These are phyloP conservation scores for Immersiporthe knoxdaviesiana DNA, from an alignment of 2,329 filamentous ascomycete species.

Conservation along the genomic window DNA sequence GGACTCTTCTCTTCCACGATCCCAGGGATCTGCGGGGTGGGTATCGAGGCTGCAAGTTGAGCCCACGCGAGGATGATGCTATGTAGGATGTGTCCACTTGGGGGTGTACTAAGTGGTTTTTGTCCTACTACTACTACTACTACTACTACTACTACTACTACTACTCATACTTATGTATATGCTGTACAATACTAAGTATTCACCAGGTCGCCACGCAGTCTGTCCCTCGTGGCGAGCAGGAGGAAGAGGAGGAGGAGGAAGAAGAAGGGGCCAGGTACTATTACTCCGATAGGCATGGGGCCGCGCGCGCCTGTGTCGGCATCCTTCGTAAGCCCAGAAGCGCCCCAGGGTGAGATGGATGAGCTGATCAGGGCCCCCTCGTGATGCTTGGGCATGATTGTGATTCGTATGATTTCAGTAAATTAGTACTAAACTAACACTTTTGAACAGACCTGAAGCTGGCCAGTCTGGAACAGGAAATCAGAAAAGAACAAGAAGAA, in stretches of 20 bases:
- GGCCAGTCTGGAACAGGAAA: neutral
- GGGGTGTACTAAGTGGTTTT: neutral
- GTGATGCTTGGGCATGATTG: neutral
- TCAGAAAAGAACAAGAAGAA: too few species aligned
- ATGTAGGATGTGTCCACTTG: neutral
- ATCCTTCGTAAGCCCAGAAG: slow-evolving; percentile 11
- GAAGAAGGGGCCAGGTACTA: neutral
- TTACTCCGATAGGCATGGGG: neutral
- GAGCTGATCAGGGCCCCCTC: neutral
- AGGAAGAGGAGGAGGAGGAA: too few species aligned
- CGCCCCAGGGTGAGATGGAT: neutral
- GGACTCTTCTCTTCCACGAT: neutral
- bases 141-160: too few species aligned
- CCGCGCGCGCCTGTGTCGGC: neutral
- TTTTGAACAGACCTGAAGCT: neutral
- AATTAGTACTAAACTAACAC: neutral
- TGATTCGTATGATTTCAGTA: neutral
- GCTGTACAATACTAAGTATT: neutral
- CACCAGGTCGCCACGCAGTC: neutral
- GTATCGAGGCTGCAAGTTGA: slow-evolving; percentile 9
- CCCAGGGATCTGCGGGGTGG: slow-evolving; percentile 1
- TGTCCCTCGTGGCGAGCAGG: neutral
- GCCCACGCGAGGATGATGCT: neutral
- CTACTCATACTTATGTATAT: neutral
- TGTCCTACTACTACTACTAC: too few species aligned